A percentile compares a stretch with the other conserved stretches of the same genome.
Conservation (phyloP, 2,329 filamentous ascomycete species). For the Trichophyton rubrum region DNA sequence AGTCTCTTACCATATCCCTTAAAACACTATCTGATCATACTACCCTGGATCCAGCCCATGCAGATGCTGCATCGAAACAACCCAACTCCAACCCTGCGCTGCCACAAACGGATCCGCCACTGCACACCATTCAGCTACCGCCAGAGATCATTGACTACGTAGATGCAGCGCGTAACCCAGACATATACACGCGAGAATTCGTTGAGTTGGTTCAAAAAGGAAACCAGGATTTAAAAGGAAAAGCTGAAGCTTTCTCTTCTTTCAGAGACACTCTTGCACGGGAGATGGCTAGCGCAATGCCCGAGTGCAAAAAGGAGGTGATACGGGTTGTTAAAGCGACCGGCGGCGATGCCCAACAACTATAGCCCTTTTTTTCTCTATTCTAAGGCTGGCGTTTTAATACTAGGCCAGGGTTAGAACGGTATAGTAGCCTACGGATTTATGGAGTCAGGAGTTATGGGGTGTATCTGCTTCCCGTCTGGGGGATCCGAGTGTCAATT, state of each 20-base stretch:
- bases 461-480: not conserved
- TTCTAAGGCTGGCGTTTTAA: not conserved
- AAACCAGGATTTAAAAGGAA: conserved; percentile 51
- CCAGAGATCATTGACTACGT: conserved; percentile 52
- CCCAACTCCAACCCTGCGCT: conserved; percentile 6
- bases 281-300: conserved; percentile 47
- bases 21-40: conserved; percentile 37
- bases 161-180: conserved; percentile 50
- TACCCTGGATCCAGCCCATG: conserved; percentile 19
- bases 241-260: conserved; percentile 45
- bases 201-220: conserved; percentile 51
- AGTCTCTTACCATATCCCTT: conserved; percentile 40
- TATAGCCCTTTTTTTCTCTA: not conserved
- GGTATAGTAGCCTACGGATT: not conserved
- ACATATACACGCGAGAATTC: conserved; percentile 55
- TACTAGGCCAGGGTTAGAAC: not conserved
- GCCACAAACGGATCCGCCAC: conserved; percentile 28
- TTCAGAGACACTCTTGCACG: conserved; percentile 48
- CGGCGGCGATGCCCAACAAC: conserved; percentile 14
- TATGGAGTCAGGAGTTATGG: not conserved
- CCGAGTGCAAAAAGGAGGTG: conserved; percentile 44
- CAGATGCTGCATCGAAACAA: conserved; percentile 7
- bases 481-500: not conserved
- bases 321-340: conserved; percentile 36
- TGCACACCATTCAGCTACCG: conserved; percentile 43